These are phyloP conservation scores for Paracoccidioides brasiliensis DNA, from an alignment of 2,329 filamentous ascomycete genomes.

Conservation along the genomic window DNA sequence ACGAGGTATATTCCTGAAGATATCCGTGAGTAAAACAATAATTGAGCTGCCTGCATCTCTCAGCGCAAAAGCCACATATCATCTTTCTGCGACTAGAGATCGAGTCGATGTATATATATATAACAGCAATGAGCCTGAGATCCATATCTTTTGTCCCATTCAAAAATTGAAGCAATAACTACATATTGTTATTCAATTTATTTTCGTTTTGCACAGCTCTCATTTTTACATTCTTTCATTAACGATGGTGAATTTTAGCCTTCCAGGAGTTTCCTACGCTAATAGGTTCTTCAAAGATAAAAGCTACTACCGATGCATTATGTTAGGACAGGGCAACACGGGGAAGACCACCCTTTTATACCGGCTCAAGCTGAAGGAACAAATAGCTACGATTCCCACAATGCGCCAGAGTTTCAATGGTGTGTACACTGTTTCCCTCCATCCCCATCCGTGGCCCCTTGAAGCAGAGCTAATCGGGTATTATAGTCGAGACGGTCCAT, in stretches of 20 bases:
- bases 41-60: too few relatives aligned
- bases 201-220: not conserved
- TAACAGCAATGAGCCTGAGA: too few relatives aligned
- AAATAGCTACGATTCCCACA: not conserved
- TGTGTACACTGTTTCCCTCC: not conserved
- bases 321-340: not conserved
- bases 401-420: not conserved
- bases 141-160: too few relatives aligned
- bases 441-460: not conserved
- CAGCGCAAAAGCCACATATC: too few relatives aligned
- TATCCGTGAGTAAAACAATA: too few relatives aligned
- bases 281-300: not conserved
- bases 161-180: too few relatives aligned
- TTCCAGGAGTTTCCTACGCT: not conserved
- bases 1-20: too few relatives aligned
- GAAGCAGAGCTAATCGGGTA: not conserved
- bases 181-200: not conserved
- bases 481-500: not conserved
- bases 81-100: too few relatives aligned
- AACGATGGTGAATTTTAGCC: constrained; percentile 14
- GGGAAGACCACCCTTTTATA: constrained; percentile 4
- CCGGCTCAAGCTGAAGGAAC: not conserved
- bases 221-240: not conserved
- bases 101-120: too few relatives aligned
- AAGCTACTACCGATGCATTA: not conserved